A percentile compares a stretch with the other conserved stretches of the same genome.
Evolutionary conservation across 129 eudicot species (phyloP).

Genomic region (Artemisia annua): DNA sequence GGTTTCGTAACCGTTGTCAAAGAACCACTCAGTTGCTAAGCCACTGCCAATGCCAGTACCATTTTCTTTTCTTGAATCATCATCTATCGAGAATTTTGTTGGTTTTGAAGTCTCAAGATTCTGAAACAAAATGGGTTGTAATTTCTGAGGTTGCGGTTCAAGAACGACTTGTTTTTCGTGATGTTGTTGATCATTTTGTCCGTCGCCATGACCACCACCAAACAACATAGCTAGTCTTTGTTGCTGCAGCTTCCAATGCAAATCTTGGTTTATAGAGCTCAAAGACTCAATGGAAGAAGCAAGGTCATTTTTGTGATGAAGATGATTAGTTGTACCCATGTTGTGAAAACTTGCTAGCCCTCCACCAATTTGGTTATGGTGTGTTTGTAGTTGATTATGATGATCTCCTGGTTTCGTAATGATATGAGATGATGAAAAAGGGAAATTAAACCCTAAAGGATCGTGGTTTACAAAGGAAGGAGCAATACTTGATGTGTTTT

Average conservation of each 20-base stretch:
- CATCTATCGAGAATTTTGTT: no score
- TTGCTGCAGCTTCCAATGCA: slow-evolving; percentile 92
- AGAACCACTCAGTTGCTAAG: no score
- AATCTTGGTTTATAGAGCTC: slow-evolving; percentile 81
- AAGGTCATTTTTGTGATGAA: slow-evolving; percentile 23
- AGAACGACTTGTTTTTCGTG: slow-evolving; percentile 18
- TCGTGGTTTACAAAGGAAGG: slow-evolving; percentile 27
- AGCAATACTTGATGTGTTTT: slow-evolving; percentile 27
- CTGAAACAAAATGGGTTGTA: slow-evolving; percentile 69
- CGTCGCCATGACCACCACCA: slow-evolving; percentile 40
- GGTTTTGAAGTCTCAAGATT: slow-evolving; percentile 34
- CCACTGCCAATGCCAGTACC: no score
- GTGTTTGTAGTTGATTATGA: slow-evolving; percentile 14
- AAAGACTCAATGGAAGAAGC: slow-evolving; percentile 81
- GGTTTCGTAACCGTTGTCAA: no score
- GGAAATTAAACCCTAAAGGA: slow-evolving; percentile 33
- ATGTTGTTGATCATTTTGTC: slow-evolving; percentile 33
- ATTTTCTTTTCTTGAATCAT: no score
- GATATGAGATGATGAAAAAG: slow-evolving; percentile 31
- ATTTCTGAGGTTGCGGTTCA: slow-evolving; percentile 33
- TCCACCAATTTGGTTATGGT: slow-evolving; percentile 16
- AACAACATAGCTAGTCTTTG: slow-evolving; percentile 65
- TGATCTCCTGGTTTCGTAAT: slow-evolving; percentile 39
- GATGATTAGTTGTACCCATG: slow-evolving; percentile 33
- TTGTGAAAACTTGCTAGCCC: slow-evolving; percentile 39